Evolutionary conservation across 2,329 filamentous ascomycete genomes (phyloP).

Genomic region (Metarhizium sp.): DNA sequence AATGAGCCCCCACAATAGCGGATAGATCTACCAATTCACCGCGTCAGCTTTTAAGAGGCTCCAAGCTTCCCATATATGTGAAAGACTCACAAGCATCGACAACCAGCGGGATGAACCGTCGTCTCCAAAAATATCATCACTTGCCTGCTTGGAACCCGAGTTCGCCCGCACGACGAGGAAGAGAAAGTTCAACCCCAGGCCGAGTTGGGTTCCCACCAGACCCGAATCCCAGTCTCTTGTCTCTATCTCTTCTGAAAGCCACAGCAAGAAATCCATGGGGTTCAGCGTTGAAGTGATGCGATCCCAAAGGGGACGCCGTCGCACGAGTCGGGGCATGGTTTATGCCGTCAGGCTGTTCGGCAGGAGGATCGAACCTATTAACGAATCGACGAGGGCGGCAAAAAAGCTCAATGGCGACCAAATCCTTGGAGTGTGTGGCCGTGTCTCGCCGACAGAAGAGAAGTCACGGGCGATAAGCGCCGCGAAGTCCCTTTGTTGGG

Average conservation of each 20-base stretch:
- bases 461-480: slow-evolving; percentile 1
- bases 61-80: neutral
- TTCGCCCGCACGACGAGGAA: slow-evolving; percentile 82
- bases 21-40: slow-evolving; percentile 43
- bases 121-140: slow-evolving; percentile 82
- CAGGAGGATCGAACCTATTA: neutral
- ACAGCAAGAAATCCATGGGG: slow-evolving; percentile 81
- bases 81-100: slow-evolving; percentile 38
- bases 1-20: slow-evolving; percentile 62
- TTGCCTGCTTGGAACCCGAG: slow-evolving; percentile 40
- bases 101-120: slow-evolving; percentile 56
- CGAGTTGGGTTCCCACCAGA: slow-evolving; percentile 65
- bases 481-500: neutral
- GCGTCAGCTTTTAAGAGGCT: neutral
- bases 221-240: slow-evolving; percentile 85
- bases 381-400: neutral
- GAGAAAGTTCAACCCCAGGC: slow-evolving; percentile 64
- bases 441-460: neutral
- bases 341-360: neutral
- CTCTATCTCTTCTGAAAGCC: slow-evolving; percentile 87
- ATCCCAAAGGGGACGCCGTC: slow-evolving; percentile 68
- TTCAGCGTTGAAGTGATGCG: slow-evolving; percentile 75
- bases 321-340: slow-evolving; percentile 67
- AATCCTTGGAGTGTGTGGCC: neutral
- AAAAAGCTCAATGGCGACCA: neutral